phyloP scores from a whole-genome alignment of 148 eudicot species.

The Camellia japonica region DNA sequence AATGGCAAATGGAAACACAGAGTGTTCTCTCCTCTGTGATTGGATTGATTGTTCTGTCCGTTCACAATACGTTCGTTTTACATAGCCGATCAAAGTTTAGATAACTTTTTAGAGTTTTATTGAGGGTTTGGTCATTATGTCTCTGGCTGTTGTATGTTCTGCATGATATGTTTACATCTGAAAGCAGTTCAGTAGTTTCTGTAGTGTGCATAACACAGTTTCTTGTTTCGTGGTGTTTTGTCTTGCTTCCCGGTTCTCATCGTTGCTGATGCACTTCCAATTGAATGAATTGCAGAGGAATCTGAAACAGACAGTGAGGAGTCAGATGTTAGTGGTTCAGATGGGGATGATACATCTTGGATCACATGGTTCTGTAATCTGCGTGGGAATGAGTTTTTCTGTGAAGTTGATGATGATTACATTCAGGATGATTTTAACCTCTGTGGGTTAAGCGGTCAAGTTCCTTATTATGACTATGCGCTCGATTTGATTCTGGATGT shows the following conservation, averaged over 20 bases:
- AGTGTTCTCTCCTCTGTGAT: too few species aligned
- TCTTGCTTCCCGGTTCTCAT: background rate
- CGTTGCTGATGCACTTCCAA: background rate
- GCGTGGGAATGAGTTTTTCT: conserved; percentile 38
- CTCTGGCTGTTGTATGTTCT: background rate
- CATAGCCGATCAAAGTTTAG: background rate
- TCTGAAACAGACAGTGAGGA: conserved; percentile 42
- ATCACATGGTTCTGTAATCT: conserved; percentile 40
- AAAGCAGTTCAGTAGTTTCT: background rate
- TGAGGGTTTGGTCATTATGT: background rate
- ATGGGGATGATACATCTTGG: conserved; percentile 38
- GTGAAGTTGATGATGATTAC: conserved; percentile 42
- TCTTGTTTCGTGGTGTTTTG: background rate
- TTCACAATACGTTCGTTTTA: background rate
- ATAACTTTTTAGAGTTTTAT: background rate
- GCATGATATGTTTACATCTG: background rate
- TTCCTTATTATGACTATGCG: conserved; percentile 43
- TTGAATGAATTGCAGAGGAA: conserved; percentile 23
- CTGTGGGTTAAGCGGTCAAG: conserved; percentile 36
- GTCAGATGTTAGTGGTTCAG: conserved; percentile 38
- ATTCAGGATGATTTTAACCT: conserved; percentile 40
- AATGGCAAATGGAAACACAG: background rate
- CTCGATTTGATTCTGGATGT: conserved; percentile 36
- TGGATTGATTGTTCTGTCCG: too few species aligned
- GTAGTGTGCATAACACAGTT: background rate